Percentiles rank a stretch among this genome's conserved stretches.
Conservation (phyloP, 129 eudicot species). For the Saussurea involucrata region DNA sequence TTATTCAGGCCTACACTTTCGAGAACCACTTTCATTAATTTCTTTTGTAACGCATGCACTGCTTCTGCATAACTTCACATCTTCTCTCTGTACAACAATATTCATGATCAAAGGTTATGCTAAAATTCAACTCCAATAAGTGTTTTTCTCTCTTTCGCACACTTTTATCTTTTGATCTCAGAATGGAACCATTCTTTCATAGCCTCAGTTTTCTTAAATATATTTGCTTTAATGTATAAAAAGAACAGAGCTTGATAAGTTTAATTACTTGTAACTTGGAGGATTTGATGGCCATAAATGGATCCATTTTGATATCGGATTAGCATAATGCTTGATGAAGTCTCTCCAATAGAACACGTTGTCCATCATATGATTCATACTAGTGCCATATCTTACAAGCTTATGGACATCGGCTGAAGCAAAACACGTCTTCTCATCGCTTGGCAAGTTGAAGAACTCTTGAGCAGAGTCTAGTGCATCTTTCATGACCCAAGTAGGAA, state of each 20-base stretch:
- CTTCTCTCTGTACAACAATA: slow-evolving; percentile 30
- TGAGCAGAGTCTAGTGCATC: slow-evolving; percentile 44
- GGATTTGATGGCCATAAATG: slow-evolving; percentile 57
- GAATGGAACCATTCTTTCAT: not conserved
- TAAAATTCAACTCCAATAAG: too few relatives aligned
- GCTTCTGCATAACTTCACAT: slow-evolving; percentile 58
- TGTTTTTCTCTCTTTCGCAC: too few relatives aligned
- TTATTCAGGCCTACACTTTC: slow-evolving; percentile 45
- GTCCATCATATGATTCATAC: slow-evolving; percentile 43
- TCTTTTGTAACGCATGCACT: slow-evolving; percentile 31
- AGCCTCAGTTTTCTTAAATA: too few relatives aligned
- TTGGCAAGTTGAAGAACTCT: slow-evolving; percentile 44
- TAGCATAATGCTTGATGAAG: slow-evolving; percentile 56
- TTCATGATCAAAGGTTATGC: too few relatives aligned
- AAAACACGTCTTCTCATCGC: slow-evolving; percentile 43
- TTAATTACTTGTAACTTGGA: slow-evolving; percentile 44
- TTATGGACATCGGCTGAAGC: slow-evolving; percentile 41
- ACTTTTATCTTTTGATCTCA: too few relatives aligned
- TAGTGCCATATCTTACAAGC: slow-evolving; percentile 63
- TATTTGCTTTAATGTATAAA: not conserved
- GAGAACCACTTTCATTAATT: slow-evolving; percentile 37
- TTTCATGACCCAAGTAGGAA: slow-evolving; percentile 32
- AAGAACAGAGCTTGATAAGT: not conserved
- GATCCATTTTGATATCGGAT: slow-evolving; percentile 45
- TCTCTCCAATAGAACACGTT: slow-evolving; percentile 55